Base-by-base conservation (phyloP, 768 basidiomycete genomes). In the Cystobasidium tubakii region DNA sequence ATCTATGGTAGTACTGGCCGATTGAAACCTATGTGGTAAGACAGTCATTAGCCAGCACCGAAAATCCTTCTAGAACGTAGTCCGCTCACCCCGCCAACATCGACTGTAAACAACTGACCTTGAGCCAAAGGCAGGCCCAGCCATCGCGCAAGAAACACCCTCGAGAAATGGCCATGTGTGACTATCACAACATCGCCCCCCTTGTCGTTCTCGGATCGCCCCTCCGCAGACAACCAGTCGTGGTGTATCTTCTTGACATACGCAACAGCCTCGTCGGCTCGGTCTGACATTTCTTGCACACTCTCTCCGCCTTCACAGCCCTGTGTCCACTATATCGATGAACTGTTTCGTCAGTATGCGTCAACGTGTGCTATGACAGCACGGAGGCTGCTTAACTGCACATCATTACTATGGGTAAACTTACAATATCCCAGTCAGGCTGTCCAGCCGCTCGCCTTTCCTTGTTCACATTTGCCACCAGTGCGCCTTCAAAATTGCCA, bases 401-500 rank as follows among this genome's bases (percentile, higher is more conserved):
- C n/a, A n/a, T n/a, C n/a, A n/a, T n/a, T n/a, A n/a, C n/a, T n/a
- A n/a, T n/a, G n/a, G n/a, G n/a, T n/a, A n/a, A n/a, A 25, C 42
- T 74, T 42, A 42, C 39, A 13, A 23, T 71, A 54, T 25, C 77
- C 75, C 54, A 67, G 42, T 19, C 55, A 33, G 13, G 75, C 66
- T 10, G 17, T 50, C 71, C 75, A 73, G 27, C 75, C 73, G n/a
- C 75, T 74, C 27, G 50, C 53, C 69, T 1, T 71, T 82, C 84
- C 62, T 84, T 84, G 75, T 87, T 83, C 77, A 95, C 95, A 77
- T 95, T 90, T n/a, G 86, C 82, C n/a, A 88, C 83, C 31, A 85
- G 80, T 50, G 93, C 85, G 4, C 92, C 93, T 80, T 95, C 93
- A 79, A 90, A 96, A 9, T 90, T 86, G 12, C 94, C 90, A 83